These are phyloP conservation scores for Aphanomyces cochlioides DNA, from an alignment of 352 stramenopile species.

Conservation along the genomic window DNA sequence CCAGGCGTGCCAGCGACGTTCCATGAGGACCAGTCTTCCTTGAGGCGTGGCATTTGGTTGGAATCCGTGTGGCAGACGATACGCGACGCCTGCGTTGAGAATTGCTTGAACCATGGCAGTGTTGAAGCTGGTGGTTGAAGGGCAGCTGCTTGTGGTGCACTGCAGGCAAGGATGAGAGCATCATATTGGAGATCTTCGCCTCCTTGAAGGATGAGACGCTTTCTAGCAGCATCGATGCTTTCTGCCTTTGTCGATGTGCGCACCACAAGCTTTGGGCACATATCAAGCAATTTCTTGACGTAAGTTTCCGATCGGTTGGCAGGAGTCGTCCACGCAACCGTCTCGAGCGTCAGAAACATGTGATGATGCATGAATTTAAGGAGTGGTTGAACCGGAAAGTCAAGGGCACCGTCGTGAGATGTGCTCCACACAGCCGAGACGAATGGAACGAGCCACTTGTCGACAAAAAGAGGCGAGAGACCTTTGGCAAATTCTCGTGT, in stretches of 20 bases:
- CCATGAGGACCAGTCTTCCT: slow-evolving; percentile 75
- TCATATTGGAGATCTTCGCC: slow-evolving; percentile 43
- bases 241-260: slow-evolving; percentile 39
- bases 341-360: slow-evolving; percentile 38
- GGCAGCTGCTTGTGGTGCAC: slow-evolving; percentile 31
- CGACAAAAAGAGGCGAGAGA: slow-evolving; percentile 29
- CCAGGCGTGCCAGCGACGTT: slow-evolving; percentile 69
- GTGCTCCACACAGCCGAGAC: slow-evolving; percentile 38
- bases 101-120: slow-evolving; percentile 45
- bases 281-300: slow-evolving; percentile 55
- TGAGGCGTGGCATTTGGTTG: slow-evolving; percentile 61
- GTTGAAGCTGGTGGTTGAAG: slow-evolving; percentile 36
- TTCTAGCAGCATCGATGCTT: slow-evolving; percentile 32
- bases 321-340: slow-evolving; percentile 48
- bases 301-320: slow-evolving; percentile 62
- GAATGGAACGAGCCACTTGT: slow-evolving; percentile 40
- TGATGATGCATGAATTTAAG: slow-evolving; percentile 42
- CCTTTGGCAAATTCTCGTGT: slow-evolving; percentile 25
- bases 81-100: slow-evolving; percentile 42
- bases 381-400: slow-evolving; percentile 37
- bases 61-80: slow-evolving; percentile 41
- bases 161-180: slow-evolving; percentile 47
- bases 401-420: slow-evolving; percentile 34
- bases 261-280: slow-evolving; percentile 46
- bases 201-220: slow-evolving; percentile 32